These are phyloP conservation scores for Orbilia quercus DNA, from an alignment of 2,329 filamentous ascomycete species.

Conservation along the genomic window DNA sequence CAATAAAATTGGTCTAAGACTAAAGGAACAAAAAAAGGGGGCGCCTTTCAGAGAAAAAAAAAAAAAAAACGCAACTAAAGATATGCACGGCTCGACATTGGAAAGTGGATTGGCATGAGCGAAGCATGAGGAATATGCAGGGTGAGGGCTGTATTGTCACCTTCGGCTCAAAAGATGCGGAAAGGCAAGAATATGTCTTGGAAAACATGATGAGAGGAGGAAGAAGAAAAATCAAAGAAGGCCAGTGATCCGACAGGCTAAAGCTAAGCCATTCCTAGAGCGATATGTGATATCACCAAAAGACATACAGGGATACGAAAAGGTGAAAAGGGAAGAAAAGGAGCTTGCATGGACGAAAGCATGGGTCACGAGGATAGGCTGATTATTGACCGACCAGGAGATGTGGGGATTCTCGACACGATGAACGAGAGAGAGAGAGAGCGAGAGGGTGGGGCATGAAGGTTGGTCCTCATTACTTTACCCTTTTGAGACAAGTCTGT, in stretches of 20 bases:
- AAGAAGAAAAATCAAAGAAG: slow-evolving; percentile 34
- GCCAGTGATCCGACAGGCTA: slow-evolving; percentile 35
- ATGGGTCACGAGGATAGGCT: slow-evolving; percentile 52
- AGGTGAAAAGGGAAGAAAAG: slow-evolving; percentile 11
- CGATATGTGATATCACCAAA: slow-evolving; percentile 25
- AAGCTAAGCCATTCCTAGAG: slow-evolving; percentile 43
- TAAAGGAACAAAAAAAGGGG: slow-evolving; percentile 5
- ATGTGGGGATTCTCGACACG: slow-evolving; percentile 24
- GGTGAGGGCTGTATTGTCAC: slow-evolving; percentile 28
- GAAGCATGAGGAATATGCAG: slow-evolving; percentile 47
- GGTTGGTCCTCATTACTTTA: slow-evolving; percentile 31
- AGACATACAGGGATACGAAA: slow-evolving; percentile 20
- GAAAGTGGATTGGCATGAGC: slow-evolving; percentile 24
- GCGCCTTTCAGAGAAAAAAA: background rate
- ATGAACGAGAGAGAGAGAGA: slow-evolving; percentile 13
- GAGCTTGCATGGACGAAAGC: slow-evolving; percentile 34
- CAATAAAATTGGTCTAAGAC: background rate
- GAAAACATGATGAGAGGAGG: slow-evolving; percentile 7
- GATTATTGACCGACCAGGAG: slow-evolving; percentile 19
- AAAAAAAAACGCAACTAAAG: background rate
- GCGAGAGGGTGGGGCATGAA: slow-evolving; percentile 1
- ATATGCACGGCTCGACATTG: slow-evolving; percentile 10
- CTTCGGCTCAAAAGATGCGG: slow-evolving; percentile 24
- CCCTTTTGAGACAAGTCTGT: slow-evolving; percentile 27
- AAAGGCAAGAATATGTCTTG: slow-evolving; percentile 10